phyloP scores from a whole-genome alignment of 768 basidiomycete genomes.

The Baorangia bicolor region DNA sequence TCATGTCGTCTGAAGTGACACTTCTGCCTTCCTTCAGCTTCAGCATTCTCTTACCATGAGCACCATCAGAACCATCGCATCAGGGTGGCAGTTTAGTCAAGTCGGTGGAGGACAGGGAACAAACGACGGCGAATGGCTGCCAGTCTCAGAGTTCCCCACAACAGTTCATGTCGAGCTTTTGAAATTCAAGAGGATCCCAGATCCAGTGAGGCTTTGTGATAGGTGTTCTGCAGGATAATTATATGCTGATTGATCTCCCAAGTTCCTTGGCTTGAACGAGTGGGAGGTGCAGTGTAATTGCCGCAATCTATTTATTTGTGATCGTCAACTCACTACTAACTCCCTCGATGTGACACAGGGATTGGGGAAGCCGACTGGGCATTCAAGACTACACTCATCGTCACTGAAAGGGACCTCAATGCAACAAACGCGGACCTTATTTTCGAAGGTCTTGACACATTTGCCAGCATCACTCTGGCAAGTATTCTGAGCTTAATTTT shows the following conservation, averaged over 20 bases:
- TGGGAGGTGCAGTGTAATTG: constrained; percentile 87
- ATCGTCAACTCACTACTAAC: background rate
- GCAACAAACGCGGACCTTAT: constrained; percentile 65
- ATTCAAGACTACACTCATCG: constrained; percentile 67
- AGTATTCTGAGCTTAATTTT: background rate
- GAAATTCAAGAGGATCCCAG: constrained; percentile 69
- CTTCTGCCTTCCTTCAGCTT: background rate
- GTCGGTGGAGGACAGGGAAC: constrained; percentile 59
- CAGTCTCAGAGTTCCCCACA: constrained; percentile 70
- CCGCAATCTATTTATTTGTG: background rate
- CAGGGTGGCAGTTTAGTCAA: constrained; percentile 69
- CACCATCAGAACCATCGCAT: constrained; percentile 30
- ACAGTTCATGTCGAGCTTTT: constrained; percentile 86
- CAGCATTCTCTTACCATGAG: constrained; percentile 15
- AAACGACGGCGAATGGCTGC: constrained; percentile 65
- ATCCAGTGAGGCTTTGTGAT: constrained; percentile 61
- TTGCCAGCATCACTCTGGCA: constrained; percentile 70
- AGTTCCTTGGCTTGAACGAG: constrained; percentile 80
- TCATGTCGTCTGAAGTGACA: background rate
- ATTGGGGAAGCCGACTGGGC: constrained; percentile 85
- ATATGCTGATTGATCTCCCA: constrained; percentile 10
- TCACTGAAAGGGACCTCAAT: constrained; percentile 46
- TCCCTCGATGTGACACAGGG: constrained; percentile 50
- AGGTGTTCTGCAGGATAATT: background rate
- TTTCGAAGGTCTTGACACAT: constrained; percentile 92